Evolutionary conservation across 2,329 filamentous ascomycete genomes (phyloP), one percentile per base, ranked within the genome.

Genomic region (Penicillium occitanis): DNA sequence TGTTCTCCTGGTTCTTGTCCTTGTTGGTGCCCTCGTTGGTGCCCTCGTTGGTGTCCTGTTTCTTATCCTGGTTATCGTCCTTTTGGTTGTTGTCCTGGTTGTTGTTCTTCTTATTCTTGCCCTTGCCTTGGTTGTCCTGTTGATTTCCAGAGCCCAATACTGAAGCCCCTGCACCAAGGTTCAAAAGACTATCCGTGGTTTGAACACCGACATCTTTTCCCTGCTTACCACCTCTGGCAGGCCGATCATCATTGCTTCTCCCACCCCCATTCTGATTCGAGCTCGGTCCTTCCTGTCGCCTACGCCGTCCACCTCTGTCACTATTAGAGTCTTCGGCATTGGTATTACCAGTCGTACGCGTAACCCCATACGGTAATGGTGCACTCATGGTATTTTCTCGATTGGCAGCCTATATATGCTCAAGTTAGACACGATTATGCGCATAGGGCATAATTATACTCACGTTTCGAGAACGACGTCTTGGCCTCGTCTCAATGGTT

Each of bases 401-500:
- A n/a, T 44, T 42, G 17, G 13, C 10, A 13, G 25, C 14, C 35
- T 63, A 22, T 40, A 22, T 2, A 33, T 22, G 1, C 33, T 40
- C 5, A n/a, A 25, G n/a, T 57, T 13, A 57, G 33, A 55, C 11
- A 40, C 33, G n/a, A 22, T 5, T 19, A 33, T 14, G n/a, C 25
- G 13, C n/a, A 33, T 19, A 51, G 6, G 11, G 8, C 11, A 40
- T 19, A 19, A 64, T 17, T 3, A 33, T 5, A 37, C 64, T 42
- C 30, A 62, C 64, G 48, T 7, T 2, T 7, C 22, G 25, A 57
- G 53, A 40, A 30, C 60, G 25, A 11, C 33, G 35, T 51, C 33
- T 37, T 37, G 53, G 53, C 53, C 53, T 19, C 14, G 53, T 37
- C 30, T 57, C 71, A 53, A 71, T 69, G 57, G 69, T 67, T 40